Percentiles rank a stretch among this genome's conserved stretches.
These are phyloP conservation scores for Lentinus polychrous DNA, from an alignment of 1,284 basidiomycete genomes.

Conservation along the genomic window DNA sequence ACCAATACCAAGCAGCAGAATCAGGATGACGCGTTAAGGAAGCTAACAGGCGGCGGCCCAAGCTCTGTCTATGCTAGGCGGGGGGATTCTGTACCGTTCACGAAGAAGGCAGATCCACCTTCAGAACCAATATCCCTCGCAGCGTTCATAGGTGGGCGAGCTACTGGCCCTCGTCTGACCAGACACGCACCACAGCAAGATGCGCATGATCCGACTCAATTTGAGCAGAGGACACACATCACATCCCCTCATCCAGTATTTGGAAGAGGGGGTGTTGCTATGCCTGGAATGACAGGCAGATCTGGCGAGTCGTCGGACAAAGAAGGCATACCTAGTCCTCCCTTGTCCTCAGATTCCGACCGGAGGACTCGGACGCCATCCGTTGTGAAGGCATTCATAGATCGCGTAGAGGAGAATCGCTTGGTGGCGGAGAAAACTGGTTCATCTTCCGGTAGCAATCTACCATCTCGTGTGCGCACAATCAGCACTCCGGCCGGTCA, in stretches of 20 bases:
- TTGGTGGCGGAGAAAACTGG: constrained; percentile 16
- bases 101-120: constrained; percentile 13
- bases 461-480: constrained; percentile 27
- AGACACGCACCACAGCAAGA: constrained; percentile 66
- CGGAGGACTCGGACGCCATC: constrained; percentile 29
- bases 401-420: constrained; percentile 27
- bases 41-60: constrained; percentile 26
- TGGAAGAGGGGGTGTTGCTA: constrained; percentile 62
- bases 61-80: constrained; percentile 10
- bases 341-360: constrained; percentile 16
- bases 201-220: constrained; percentile 56
- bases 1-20: constrained; percentile 30
- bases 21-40: constrained; percentile 41
- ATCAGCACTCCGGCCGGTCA: constrained; percentile 23
- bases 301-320: not conserved
- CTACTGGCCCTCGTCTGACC: constrained; percentile 63
- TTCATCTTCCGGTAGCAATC: not conserved
- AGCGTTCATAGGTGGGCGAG: constrained; percentile 69
- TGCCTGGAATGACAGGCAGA: constrained; percentile 55
- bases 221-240: constrained; percentile 48
- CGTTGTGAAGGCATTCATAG: constrained; percentile 29
- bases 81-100: constrained; percentile 8
- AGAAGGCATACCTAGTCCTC: not conserved
- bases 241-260: constrained; percentile 64
- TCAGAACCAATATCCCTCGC: constrained; percentile 60